Base-by-base conservation (phyloP, 768 basidiomycete species). In the Suillus hirtellus region DNA sequence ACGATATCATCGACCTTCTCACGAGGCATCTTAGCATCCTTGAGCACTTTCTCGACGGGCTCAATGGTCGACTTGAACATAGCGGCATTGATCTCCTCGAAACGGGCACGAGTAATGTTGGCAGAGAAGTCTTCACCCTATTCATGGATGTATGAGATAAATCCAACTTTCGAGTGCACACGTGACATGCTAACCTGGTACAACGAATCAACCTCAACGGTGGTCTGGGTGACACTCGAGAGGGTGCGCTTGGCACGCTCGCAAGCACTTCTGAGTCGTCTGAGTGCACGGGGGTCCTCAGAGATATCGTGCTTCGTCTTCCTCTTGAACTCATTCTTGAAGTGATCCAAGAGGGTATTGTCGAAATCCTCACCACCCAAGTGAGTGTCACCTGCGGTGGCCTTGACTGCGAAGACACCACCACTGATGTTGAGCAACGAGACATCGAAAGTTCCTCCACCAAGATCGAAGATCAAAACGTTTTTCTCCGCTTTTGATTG, bases 291-390 rank as follows among this genome's bases (percentile, higher is more conserved):
- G 65, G 97, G 84, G 81, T 99, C 96, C 55, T 93, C 93, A 46
- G 94, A 94, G 78, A 99, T 95, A 77, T 99, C 97, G 74, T 89
- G 88, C 83, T 98, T 96, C 73, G 90, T 88, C 86, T 99, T 99
- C 72, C 86, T 85, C 87, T 96, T 93, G 89, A 99, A 99, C 83
- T 99, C 97, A 77, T 90, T 92, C 87, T 96, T 96, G 92, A 99
- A 99, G 86, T 96, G 93, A 60, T 99, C 95, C 66, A 99, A 81
- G 68, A 99, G 89, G 75, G 93, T 87, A 81, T 99, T 99, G 81
- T 99, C 97, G 74, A 99, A 99, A 78, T 99, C 97, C 82, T 99
- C 97, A 82, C 97, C 97, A 82, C 96, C 97, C 77, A 99, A 84
- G 80, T 99, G 97, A 69, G 97, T 99, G 79, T 99, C 96, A 82